Percentiles rank a stretch among this genome's conserved stretches.
These are phyloP conservation scores for Mollisia scopiformis DNA, from an alignment of 2,329 filamentous ascomycete genomes.

Conservation along the genomic window DNA sequence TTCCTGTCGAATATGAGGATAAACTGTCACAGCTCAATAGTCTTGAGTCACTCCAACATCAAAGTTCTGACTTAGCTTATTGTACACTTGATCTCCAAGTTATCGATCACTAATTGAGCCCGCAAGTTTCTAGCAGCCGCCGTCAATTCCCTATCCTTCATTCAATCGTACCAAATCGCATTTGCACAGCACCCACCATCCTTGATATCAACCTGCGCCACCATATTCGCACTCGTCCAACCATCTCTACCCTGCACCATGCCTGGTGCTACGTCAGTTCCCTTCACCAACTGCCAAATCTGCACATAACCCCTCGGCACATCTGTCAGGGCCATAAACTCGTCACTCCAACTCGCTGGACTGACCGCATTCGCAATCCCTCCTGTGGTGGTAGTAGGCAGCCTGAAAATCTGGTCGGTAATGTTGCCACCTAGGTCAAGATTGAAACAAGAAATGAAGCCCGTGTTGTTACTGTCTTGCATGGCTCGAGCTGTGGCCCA, in stretches of 20 bases:
- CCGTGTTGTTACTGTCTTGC: neutral
- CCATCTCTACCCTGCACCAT: neutral
- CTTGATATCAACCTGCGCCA: slow-evolving; percentile 9
- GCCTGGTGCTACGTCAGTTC: neutral
- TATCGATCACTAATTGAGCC: no score
- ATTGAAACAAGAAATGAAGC: slow-evolving; percentile 6
- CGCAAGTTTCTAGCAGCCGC: no score
- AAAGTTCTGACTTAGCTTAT: no score
- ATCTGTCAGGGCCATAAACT: slow-evolving; percentile 8
- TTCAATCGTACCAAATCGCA: slow-evolving; percentile 15
- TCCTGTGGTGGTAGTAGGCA: slow-evolving; percentile 2
- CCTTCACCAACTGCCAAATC: slow-evolving; percentile 4
- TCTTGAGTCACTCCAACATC: no score
- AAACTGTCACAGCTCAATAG: no score
- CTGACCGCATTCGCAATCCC: slow-evolving; percentile 6
- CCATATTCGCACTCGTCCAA: neutral
- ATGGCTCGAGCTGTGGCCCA: slow-evolving; percentile 11
- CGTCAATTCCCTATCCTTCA: neutral
- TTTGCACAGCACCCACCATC: slow-evolving; percentile 18
- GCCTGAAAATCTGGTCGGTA: neutral
- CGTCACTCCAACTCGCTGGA: slow-evolving; percentile 2
- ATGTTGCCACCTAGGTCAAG: slow-evolving; percentile 1
- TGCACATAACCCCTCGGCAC: slow-evolving; percentile 6
- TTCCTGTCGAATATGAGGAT: no score
- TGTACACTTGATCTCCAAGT: no score